Base-by-base conservation (phyloP, 2,329 filamentous ascomycete species). In the Nemania sp. region DNA sequence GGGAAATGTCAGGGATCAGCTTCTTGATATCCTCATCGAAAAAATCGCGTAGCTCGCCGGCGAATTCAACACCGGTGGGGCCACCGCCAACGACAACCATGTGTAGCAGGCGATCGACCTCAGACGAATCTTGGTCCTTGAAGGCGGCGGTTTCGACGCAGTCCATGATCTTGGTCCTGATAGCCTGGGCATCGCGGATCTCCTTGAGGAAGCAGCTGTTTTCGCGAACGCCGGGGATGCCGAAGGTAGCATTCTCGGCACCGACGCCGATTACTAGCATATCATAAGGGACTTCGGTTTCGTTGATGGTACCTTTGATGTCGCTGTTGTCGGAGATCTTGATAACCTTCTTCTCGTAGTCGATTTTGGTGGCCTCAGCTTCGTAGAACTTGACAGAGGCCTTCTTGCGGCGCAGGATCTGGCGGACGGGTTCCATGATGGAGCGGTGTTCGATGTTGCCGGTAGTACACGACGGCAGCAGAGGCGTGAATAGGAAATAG, bases 161-260 rank as follows among this genome's bases (percentile, higher is more conserved):
- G 78, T 99, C 94, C 94, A 99, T 99, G 75, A 99, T 97, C 76
- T 91, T 91, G 81, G 93, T 97, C 70, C 94, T 91, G 71, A 99
- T 99, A 69, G 85, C 84, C 77, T 99, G 94, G 53, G 94, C 94
- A 73, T 99, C 95, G 62, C 83, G 86, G 70, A 99, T 96, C 78
- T 99, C 95, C 82, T 99, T 99, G 72, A 99, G 77, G 83, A 99
- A 99, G 79, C 92, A 96, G 65, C 90, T 93, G 80, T 99, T 79
- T 76, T 99, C 94, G 64, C 86, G 86, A 52, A 99, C 94, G 73
- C 94, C 94, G 50, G 91, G 91, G 68, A 99, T 97, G 66, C 92
- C 94, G 71, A 99, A 99, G 55, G 94, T 99, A 49, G 94, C 93
- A 75, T 97, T 99, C 80, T 97, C 94, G 61, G 94, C 94, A 63